phyloP scores from a whole-genome alignment of 2,329 filamentous ascomycete species.

The Penicillium sp. region DNA sequence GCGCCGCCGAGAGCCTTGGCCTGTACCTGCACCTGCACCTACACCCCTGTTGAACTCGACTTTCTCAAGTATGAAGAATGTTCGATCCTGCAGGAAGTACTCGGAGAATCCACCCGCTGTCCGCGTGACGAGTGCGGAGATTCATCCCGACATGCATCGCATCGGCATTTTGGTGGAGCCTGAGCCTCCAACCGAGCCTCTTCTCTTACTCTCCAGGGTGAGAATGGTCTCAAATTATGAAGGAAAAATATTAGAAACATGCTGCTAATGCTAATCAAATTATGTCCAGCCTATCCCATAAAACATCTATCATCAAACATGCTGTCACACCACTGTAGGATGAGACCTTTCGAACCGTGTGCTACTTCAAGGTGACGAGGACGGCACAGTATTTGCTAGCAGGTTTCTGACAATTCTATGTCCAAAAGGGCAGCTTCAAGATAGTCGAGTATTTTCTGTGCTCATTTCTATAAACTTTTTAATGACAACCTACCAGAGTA shows the following conservation, averaged over 20 bases:
- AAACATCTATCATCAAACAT: too few species aligned
- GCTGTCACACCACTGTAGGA: too few species aligned
- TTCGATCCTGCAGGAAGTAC: neutral
- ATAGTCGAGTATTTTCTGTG: too few species aligned
- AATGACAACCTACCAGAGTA: too few species aligned
- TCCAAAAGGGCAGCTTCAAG: too few species aligned
- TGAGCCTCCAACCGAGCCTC: neutral
- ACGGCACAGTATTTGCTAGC: too few species aligned
- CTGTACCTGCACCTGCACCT: neutral
- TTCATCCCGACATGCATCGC: neutral
- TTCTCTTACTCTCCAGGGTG: neutral
- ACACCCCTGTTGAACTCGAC: neutral
- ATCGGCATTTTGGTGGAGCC: slow-evolving; percentile 3
- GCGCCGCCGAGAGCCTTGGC: neutral
- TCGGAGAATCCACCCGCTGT: slow-evolving; percentile 1
- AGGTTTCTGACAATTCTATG: too few species aligned
- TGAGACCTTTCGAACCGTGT: too few species aligned
- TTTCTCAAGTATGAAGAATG: neutral
- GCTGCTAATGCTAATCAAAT: neutral
- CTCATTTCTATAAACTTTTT: too few species aligned
- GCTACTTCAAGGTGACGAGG: too few species aligned
- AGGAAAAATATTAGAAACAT: neutral
- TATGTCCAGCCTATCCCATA: neutral
- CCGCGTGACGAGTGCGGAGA: slow-evolving; percentile 1
- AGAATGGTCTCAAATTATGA: neutral